phyloP scores from a whole-genome alignment of 768 basidiomycete species.

The Pleurotus tuoliensis region DNA sequence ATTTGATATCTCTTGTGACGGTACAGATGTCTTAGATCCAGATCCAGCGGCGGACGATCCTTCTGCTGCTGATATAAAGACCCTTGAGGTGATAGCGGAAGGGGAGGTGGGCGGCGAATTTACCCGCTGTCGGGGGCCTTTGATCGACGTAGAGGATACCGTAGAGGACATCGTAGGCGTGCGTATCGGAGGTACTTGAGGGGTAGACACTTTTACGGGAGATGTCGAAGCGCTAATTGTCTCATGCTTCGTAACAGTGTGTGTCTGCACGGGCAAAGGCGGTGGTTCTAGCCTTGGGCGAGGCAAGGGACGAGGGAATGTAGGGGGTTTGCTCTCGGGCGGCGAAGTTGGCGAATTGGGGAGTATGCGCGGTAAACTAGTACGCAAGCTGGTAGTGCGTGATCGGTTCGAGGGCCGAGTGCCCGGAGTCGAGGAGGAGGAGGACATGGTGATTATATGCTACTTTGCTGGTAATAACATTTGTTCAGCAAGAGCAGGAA shows the following conservation, averaged over 20 bases:
- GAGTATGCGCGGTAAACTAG: neutral
- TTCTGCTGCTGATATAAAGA: constrained; percentile 1
- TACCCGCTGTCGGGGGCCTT: neutral
- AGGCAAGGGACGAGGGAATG: constrained; percentile 2
- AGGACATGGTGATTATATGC: neutral
- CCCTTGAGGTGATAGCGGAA: neutral
- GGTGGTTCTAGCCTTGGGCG: neutral
- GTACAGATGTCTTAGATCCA: neutral
- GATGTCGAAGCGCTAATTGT: neutral
- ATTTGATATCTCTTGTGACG: neutral
- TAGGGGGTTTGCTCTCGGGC: neutral
- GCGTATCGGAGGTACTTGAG: neutral
- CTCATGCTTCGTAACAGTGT: neutral
- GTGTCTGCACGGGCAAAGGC: neutral
- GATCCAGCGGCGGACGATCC: constrained; percentile 2
- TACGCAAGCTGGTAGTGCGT: neutral
- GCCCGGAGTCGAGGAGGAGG: neutral
- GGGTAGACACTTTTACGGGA: neutral
- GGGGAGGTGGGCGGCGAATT: neutral
- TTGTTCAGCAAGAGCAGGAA: neutral
- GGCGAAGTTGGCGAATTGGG: neutral
- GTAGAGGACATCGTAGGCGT: neutral
- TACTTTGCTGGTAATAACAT: neutral
- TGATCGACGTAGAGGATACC: neutral
- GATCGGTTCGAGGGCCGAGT: neutral